Base-by-base conservation (phyloP, 139 green algal genomes). In the Tetraselmis striata region DNA sequence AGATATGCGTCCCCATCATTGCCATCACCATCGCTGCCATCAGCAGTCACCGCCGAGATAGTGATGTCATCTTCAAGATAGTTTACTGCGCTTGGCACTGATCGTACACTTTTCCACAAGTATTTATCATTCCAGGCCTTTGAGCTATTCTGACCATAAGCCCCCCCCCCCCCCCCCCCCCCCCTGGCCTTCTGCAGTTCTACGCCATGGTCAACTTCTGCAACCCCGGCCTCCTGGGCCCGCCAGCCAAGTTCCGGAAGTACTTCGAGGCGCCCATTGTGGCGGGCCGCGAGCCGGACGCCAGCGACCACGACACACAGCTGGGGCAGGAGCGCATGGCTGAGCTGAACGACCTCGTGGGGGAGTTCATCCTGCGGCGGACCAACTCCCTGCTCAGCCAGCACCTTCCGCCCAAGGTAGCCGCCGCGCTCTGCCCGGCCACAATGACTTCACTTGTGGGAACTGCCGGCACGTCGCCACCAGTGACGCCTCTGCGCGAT, bases 171-270 rank as follows among this genome's bases (percentile, higher is more conserved):
- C 29, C 2, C 28, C 79, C 59, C 79, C 2, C 23, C 29, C 2
- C 32, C 26, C 32, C 25, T 23, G 1, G 22, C 31, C 27, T 59
- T 79, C 2, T 59, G 31, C 90, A 95, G 91, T 98, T 97, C 84
- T 98, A 90, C 83, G 92, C 96, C 78, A 99, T 99, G 97, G 95
- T 98, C 0, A 92, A 94, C 85, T 99, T 99, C 81, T 95, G 89
- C 87, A 99, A 99, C 87, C 97, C 97, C 0, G 94, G 93, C 1
- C 89, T 98, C 29, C 87, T 99, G 76, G 96, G 96, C 31, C 92
- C 87, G 0, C 89, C 91, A 0, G 45, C 87, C 2, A 78, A 94
- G 77, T 99, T 98, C 88, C 84, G 93, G 30, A 85, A 86, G 28
- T 78, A 92, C 79, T 97, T 88, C 87, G 93, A 96, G 85, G 74